Evolutionary conservation across 2,329 filamentous ascomycete species (phyloP), one percentile per base, ranked within the genome.

Genomic region (Trichophyton rubrum): DNA sequence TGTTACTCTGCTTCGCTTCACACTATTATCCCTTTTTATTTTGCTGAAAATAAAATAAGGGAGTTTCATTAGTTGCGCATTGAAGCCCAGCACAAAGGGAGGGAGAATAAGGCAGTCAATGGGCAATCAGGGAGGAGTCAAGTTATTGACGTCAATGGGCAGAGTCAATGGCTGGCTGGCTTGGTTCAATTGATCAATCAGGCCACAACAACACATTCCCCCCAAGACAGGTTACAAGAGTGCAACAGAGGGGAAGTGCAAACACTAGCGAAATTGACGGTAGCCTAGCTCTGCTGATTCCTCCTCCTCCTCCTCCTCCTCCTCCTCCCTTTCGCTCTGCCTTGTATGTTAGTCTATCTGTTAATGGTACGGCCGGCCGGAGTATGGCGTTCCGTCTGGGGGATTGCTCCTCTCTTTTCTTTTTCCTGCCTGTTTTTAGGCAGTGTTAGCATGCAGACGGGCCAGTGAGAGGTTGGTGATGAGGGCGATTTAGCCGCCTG

Each of bases 1-100:
- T 20, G 49, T 53, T 53, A 53, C 55, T 51, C 47, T 55, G 58
- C 43, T 56, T 56, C 43, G 20, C 47, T 49, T 47, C 24, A 53
- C 13, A 53, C 17, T 22, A 5, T 51, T 27, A 51, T 51, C 33
- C 33, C 9, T 38, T 13, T 13, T 9, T 13, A 30, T 38, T 38
- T 38, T 38, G 33, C 8, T 30, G 11, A 38, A 38, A 38, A 38
- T 13, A 38, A 13, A 38, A 38, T 9, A 38, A 38, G 33, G 33
- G 33, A 38, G 33, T 38, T 38, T 38, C 33, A 38, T 38, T 38
- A 38, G 33, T 38, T 38, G 33, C 11, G 8, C 33, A 9, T 38
- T 38, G 33, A 38, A 38, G 33, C 33, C 49, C 27, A 30, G 27
- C 27, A 53, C 49, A 53, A 53, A n/a, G 17, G 20, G 17, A 47